Evolutionary conservation across 2,329 filamentous ascomycete genomes (phyloP).

Genomic region (Chaetomium sp.): DNA sequence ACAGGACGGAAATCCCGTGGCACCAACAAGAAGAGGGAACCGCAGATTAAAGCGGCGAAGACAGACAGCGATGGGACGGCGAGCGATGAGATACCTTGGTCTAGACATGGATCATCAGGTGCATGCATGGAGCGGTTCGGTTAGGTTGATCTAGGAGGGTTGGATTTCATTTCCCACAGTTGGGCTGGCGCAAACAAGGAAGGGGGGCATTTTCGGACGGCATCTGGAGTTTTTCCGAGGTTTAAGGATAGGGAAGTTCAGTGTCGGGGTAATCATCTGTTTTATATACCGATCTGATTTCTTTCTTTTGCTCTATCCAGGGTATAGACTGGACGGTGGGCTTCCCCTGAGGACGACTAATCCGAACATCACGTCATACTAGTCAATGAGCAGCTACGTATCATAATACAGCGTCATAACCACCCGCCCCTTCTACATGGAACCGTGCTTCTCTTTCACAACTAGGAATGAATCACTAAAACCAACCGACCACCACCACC

Average conservation of each 20-base stretch:
- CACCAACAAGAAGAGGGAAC: background rate
- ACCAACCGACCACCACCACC: background rate
- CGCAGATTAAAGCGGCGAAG: background rate
- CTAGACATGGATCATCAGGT: background rate
- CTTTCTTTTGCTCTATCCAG: background rate
- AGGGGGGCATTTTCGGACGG: conserved; percentile 2
- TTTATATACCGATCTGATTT: background rate
- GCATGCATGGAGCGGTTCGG: background rate
- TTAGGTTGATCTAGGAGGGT: background rate
- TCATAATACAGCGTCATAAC: conserved; percentile 9
- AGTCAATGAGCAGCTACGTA: background rate
- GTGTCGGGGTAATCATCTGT: background rate
- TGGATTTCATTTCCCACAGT: background rate
- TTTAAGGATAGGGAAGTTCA: background rate
- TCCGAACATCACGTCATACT: background rate
- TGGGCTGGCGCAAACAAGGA: background rate
- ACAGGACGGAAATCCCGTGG: background rate
- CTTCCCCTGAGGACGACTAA: background rate
- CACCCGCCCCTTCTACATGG: background rate
- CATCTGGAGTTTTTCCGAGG: background rate
- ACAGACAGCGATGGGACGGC: background rate
- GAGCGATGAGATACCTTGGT: background rate
- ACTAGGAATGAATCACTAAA: background rate
- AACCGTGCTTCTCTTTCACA: background rate
- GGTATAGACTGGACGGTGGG: background rate